These are phyloP conservation scores for Taiozyma onychis DNA, from an alignment of 1,139 yeast species.

Conservation along the genomic window DNA sequence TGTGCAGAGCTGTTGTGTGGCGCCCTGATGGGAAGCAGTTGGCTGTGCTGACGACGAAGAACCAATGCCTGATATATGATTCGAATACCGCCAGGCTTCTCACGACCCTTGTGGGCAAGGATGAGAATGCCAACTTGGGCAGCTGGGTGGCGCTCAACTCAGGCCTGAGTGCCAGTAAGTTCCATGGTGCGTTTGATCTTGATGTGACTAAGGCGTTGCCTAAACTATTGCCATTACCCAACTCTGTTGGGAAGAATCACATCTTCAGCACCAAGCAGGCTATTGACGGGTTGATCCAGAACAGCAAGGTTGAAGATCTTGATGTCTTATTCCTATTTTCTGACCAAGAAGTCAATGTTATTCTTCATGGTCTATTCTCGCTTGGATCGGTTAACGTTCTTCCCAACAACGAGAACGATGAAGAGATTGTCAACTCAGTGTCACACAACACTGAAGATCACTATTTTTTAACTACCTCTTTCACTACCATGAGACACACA, in stretches of 20 bases:
- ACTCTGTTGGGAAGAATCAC: constrained; percentile 12
- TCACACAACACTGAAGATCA: constrained; percentile 9
- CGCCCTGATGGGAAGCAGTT: constrained; percentile 34
- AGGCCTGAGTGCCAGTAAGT: constrained; percentile 4
- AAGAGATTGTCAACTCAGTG: constrained; percentile 17
- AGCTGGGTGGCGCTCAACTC: constrained; percentile 15
- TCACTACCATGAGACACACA: constrained; percentile 16
- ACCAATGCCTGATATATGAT: constrained; percentile 41
- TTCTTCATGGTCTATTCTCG: constrained; percentile 31
- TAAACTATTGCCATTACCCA: constrained; percentile 30
- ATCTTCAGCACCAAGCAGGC: constrained; percentile 23
- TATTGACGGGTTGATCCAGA: constrained; percentile 25
- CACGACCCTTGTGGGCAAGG: constrained; percentile 13
- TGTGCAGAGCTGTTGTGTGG: constrained; percentile 34
- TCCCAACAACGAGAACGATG: constrained; percentile 12
- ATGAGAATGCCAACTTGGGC: constrained; percentile 4
- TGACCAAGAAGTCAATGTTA: constrained; percentile 21
- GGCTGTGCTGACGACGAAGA: constrained; percentile 42
- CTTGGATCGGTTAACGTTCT: constrained; percentile 21
- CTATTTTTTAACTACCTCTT: constrained; percentile 17
- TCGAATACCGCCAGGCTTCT: constrained; percentile 43
- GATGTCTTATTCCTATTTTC: constrained; percentile 30
- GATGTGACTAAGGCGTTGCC: constrained; percentile 22
- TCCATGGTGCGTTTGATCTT: constrained; percentile 1
- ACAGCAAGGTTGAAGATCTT: constrained; percentile 24